Percentiles rank a stretch among this genome's conserved stretches.
Evolutionary conservation across 2,329 filamentous ascomycete genomes (phyloP).

Genomic region (Claviceps arundinis): DNA sequence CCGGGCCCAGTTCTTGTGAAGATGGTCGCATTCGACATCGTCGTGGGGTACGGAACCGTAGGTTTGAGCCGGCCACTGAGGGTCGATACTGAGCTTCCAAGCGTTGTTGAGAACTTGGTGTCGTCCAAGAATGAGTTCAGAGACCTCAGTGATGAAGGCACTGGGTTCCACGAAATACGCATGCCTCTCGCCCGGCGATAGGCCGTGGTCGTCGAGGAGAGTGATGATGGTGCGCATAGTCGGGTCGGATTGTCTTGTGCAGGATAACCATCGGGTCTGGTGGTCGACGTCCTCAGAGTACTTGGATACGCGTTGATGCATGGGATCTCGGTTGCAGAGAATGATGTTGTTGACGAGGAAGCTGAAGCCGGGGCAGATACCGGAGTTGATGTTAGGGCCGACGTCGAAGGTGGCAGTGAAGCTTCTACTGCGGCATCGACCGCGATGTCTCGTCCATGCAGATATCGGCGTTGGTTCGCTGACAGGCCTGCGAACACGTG

Average conservation of each 20-base stretch:
- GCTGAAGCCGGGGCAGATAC: not conserved
- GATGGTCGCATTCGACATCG: not conserved
- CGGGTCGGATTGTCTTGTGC: not conserved
- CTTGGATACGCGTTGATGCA: not conserved
- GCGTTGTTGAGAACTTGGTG: not conserved
- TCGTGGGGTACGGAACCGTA: not conserved
- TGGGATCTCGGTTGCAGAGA: not conserved
- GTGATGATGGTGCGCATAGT: not conserved
- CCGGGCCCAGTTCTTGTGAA: not conserved
- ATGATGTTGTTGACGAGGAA: not conserved
- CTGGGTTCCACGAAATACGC: not conserved
- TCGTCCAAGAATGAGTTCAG: not conserved
- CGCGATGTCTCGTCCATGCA: not conserved
- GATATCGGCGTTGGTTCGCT: not conserved
- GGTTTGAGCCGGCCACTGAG: not conserved
- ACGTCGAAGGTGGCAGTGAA: not conserved
- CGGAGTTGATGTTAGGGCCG: not conserved
- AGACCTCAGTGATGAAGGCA: not conserved
- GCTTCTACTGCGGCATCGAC: not conserved
- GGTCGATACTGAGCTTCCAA: not conserved
- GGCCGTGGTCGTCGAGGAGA: not conserved
- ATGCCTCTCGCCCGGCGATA: not conserved
- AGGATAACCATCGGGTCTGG: not conserved
- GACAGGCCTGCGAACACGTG: not conserved
- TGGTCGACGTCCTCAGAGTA: not conserved